phyloP scores from a whole-genome alignment of 257 asterid species.

The Nyctanthes arbortristis region DNA sequence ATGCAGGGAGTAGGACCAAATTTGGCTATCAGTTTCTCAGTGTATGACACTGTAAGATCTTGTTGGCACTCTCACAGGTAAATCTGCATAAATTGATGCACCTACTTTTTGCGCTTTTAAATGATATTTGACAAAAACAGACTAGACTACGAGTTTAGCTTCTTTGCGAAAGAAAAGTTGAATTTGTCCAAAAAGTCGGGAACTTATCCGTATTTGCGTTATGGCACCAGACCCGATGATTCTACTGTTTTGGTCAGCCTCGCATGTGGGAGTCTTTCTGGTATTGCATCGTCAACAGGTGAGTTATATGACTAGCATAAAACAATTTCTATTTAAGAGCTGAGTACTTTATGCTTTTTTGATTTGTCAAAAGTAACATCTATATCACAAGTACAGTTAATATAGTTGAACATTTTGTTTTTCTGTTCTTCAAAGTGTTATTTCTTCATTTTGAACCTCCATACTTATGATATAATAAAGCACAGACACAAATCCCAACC shows the following conservation, averaged over 20 bases:
- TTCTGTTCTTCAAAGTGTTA: neutral
- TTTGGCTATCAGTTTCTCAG: constrained; percentile 82
- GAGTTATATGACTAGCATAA: constrained; percentile 29
- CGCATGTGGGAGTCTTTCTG: constrained; percentile 87
- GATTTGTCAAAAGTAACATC: constrained; percentile 7
- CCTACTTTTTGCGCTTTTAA: constrained; percentile 16
- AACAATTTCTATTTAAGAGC: constrained; percentile 5
- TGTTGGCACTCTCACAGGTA: constrained; percentile 73
- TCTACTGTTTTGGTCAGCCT: constrained; percentile 68
- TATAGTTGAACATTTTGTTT: neutral
- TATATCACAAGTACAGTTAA: neutral
- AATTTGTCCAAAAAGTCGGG: constrained; percentile 10
- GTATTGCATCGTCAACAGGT: constrained; percentile 87
- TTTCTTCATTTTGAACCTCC: neutral
- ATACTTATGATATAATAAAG: neutral
- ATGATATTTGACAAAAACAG: constrained; percentile 7
- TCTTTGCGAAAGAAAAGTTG: neutral
- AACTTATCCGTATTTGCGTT: constrained; percentile 22
- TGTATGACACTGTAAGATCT: constrained; percentile 69
- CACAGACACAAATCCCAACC: neutral
- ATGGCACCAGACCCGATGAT: constrained; percentile 63
- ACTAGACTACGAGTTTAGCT: neutral
- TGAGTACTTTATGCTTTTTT: neutral
- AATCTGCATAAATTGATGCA: constrained; percentile 16
- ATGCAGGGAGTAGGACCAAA: constrained; percentile 86